phyloP scores from a whole-genome alignment of 345 rosid species.

The Citrus medica region DNA sequence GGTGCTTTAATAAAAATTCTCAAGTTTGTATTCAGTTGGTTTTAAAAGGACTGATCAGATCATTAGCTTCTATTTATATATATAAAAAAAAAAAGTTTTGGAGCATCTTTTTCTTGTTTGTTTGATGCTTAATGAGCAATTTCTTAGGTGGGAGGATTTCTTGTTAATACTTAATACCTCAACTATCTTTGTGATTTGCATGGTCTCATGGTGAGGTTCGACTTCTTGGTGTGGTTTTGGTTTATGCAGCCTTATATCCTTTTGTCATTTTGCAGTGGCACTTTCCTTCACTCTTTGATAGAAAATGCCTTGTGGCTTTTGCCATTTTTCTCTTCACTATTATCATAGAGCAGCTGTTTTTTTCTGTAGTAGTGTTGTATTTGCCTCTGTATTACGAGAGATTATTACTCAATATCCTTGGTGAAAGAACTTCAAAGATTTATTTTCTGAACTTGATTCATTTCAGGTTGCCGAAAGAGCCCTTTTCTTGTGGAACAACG shows the following conservation, averaged over 20 bases:
- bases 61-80: not conserved
- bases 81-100: not conserved
- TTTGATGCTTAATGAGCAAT: not conserved
- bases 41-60: not conserved
- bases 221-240: not conserved
- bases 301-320: not conserved
- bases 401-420: not conserved
- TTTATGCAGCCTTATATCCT: not conserved
- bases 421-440: not conserved
- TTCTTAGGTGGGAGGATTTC: not conserved
- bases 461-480: slow-evolving; percentile 92
- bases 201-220: not conserved
- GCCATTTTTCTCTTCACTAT: too few relatives aligned
- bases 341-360: not conserved
- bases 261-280: not conserved
- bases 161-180: not conserved
- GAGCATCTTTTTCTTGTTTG: not conserved
- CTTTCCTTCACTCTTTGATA: not conserved
- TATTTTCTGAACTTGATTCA: not conserved
- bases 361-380: not conserved
- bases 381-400: not conserved
- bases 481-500: slow-evolving; percentile 88
- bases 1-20: not conserved
- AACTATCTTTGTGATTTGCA: not conserved
- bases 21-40: not conserved